Conservation (phyloP, 2,329 filamentous ascomycete species). For the Calonectria multiphialidica region DNA sequence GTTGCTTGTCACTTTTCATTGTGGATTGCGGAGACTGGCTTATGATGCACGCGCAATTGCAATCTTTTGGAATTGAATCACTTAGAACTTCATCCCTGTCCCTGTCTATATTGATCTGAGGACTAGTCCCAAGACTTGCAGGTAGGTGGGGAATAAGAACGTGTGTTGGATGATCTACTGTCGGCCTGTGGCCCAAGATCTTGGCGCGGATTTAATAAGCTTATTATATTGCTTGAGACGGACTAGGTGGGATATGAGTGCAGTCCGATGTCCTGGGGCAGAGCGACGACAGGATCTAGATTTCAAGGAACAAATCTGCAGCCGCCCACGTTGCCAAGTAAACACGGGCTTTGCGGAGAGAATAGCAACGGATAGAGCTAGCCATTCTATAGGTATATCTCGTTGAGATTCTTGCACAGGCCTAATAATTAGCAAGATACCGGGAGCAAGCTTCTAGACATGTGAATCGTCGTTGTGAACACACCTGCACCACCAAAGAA, state of each 20-base stretch:
- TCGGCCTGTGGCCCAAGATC: background rate
- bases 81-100: background rate
- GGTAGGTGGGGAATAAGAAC: background rate
- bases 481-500: background rate
- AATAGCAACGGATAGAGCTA: no score
- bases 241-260: background rate
- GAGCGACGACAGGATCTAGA: conserved; percentile 1
- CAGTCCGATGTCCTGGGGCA: conserved; percentile 26
- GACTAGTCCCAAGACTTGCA: background rate
- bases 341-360: no score
- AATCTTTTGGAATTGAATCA: background rate
- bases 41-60: background rate
- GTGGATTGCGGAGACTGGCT: background rate
- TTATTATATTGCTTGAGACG: conserved; percentile 17
- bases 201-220: background rate
- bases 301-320: conserved; percentile 8
- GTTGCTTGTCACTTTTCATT: background rate
- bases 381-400: no score
- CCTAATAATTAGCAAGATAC: background rate
- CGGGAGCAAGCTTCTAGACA: background rate
- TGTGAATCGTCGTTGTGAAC: background rate
- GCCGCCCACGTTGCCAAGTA: conserved; percentile 18
- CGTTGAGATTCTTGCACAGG: background rate
- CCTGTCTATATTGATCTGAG: background rate
- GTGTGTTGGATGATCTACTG: background rate